Conservation (phyloP, 2,329 filamentous ascomycete genomes). For the Stylonectria norvegica region DNA sequence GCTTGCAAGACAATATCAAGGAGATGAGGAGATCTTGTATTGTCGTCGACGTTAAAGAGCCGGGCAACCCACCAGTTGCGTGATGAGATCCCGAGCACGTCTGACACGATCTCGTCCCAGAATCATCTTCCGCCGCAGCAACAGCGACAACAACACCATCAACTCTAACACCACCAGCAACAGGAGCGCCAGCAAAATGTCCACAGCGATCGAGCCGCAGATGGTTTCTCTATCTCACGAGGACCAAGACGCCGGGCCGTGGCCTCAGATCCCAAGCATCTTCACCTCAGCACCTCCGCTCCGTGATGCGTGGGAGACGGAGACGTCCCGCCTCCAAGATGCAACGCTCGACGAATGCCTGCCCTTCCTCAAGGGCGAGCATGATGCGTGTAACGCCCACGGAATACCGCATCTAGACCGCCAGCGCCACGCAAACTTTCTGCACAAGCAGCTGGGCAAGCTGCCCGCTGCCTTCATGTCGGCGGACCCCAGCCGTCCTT, state of each 20-base stretch:
- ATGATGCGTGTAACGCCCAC: conserved; percentile 59
- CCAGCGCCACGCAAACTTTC: conserved; percentile 57
- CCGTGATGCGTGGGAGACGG: conserved; percentile 62
- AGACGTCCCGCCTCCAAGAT: conserved; percentile 65
- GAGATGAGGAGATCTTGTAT: conserved; percentile 14
- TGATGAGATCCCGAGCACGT: conserved; percentile 30
- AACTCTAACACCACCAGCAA: conserved; percentile 8
- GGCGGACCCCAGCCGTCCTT: conserved; percentile 84
- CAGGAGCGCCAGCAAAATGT: conserved; percentile 4
- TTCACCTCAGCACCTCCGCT: conserved; percentile 60
- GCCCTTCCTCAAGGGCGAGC: conserved; percentile 59
- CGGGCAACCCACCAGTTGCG: conserved; percentile 21
- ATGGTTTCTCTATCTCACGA: conserved; percentile 5
- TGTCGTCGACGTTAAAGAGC: conserved; percentile 19
- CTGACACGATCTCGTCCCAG: conserved; percentile 28
- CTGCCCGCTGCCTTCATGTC: conserved; percentile 69
- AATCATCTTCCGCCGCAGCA: conserved; percentile 31
- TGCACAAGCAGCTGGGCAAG: conserved; percentile 54
- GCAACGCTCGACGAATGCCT: conserved; percentile 66
- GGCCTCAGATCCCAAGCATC: conserved; percentile 46
- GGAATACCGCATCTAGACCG: conserved; percentile 75
- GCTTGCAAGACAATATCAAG: conserved; percentile 29
- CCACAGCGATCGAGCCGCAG: conserved; percentile 11
- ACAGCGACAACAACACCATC: conserved; percentile 14
- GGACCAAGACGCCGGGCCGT: conserved; percentile 9